phyloP scores from a whole-genome alignment of 257 asterid species.

The Lithospermum erythrorhizon region DNA sequence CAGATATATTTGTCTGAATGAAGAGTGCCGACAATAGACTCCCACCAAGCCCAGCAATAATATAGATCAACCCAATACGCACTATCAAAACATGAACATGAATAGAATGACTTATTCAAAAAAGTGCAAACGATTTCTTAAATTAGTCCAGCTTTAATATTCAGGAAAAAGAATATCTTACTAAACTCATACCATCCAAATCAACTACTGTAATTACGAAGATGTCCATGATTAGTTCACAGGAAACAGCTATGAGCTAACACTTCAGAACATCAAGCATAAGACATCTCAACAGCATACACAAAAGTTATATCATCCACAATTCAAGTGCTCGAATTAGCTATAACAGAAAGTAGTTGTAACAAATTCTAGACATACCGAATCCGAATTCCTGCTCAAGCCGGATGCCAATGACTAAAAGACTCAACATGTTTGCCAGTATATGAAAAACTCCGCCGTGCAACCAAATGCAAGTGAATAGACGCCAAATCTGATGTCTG shows the following conservation, averaged over 20 bases:
- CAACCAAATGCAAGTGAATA: slow-evolving; percentile 60
- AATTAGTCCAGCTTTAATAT: too few relatives aligned
- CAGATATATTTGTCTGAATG: slow-evolving; percentile 74
- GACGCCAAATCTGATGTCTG: slow-evolving; percentile 35
- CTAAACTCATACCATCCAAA: too few relatives aligned
- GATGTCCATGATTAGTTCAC: background rate
- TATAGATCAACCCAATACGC: slow-evolving; percentile 66
- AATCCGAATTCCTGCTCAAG: slow-evolving; percentile 67
- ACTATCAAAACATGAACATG: slow-evolving; percentile 27
- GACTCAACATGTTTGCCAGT: slow-evolving; percentile 51
- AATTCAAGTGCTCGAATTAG: background rate
- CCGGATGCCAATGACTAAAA: slow-evolving; percentile 49
- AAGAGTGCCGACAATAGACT: slow-evolving; percentile 74
- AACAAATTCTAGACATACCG: slow-evolving; percentile 19
- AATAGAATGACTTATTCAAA: background rate
- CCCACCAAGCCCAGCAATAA: slow-evolving; percentile 85
- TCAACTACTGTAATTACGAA: too few relatives aligned
- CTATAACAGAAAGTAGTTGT: background rate
- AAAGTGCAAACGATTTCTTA: too few relatives aligned
- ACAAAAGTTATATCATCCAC: background rate
- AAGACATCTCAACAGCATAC: background rate
- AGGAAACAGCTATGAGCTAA: background rate
- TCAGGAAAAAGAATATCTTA: too few relatives aligned
- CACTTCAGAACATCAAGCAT: background rate
- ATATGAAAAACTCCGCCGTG: slow-evolving; percentile 57